A percentile compares a stretch with the other conserved stretches of the same genome.
These are phyloP conservation scores for Oleoguttula mirabilis DNA, from an alignment of 495 filamentous ascomycete genomes.

Conservation along the genomic window DNA sequence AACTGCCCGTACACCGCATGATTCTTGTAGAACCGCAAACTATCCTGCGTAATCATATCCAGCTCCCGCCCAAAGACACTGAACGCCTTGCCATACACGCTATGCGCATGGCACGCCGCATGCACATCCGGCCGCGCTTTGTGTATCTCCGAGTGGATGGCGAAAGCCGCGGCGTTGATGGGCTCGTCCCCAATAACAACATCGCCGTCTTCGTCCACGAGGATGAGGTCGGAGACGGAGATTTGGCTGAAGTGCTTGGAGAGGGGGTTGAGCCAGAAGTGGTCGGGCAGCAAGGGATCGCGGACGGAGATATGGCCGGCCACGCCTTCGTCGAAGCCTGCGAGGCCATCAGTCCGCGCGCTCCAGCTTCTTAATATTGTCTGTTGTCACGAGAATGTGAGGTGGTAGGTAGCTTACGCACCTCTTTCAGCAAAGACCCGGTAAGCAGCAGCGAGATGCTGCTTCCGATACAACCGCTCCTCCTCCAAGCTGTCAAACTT, in stretches of 20 bases:
- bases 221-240: conserved; percentile 41
- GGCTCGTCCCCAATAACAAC: conserved; percentile 40
- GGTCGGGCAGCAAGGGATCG: conserved; percentile 38
- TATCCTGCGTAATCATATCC: conserved; percentile 57
- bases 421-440: conserved; percentile 52
- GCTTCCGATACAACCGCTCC: conserved; percentile 56
- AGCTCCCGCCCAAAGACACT: conserved; percentile 41
- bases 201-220: conserved; percentile 40
- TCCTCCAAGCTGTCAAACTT: conserved; percentile 46
- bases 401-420: neutral
- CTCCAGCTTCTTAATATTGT: neutral
- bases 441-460: conserved; percentile 62
- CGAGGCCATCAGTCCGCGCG: too few relatives aligned
- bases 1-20: conserved; percentile 42
- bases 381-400: neutral
- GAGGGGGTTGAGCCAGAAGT: conserved; percentile 44
- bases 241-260: conserved; percentile 47
- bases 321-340: conserved; percentile 57
- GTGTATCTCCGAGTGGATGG: conserved; percentile 52
- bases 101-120: conserved; percentile 45
- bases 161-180: conserved; percentile 57
- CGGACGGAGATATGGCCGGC: conserved; percentile 50
- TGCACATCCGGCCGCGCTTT: conserved; percentile 41
- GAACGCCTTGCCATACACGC: conserved; percentile 42
- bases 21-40: conserved; percentile 50